Conservation (phyloP, 805 yeast genomes). For the Teunomyces barrocoloradensis region DNA sequence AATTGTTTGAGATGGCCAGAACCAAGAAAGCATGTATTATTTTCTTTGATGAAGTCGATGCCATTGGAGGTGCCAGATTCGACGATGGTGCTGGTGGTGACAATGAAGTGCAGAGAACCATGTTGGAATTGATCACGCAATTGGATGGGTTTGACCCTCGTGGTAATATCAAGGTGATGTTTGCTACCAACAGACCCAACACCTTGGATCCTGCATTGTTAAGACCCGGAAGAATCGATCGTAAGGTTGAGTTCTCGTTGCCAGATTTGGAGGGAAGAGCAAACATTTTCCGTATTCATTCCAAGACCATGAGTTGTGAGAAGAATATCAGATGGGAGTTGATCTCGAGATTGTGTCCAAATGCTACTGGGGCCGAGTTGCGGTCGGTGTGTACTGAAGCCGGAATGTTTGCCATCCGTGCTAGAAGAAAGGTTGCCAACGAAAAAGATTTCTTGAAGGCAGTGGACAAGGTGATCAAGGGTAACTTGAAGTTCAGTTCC, state of each 20-base stretch:
- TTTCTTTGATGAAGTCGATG: slow-evolving; percentile 97
- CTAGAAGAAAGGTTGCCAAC: slow-evolving; percentile 96
- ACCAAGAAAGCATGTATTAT: slow-evolving; percentile 97
- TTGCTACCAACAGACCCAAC: slow-evolving; percentile 98
- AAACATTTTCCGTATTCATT: slow-evolving; percentile 93
- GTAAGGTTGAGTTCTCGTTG: slow-evolving; percentile 94
- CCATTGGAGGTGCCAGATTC: slow-evolving; percentile 99
- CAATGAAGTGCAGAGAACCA: slow-evolving; percentile 97
- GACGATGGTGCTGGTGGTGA: slow-evolving; percentile 99
- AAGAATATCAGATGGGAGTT: slow-evolving; percentile 98
- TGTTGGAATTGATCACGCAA: slow-evolving; percentile 97
- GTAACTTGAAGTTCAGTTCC: slow-evolving; percentile 95
- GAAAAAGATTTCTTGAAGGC: slow-evolving; percentile 98
- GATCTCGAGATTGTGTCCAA: slow-evolving; percentile 95
- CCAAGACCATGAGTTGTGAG: slow-evolving; percentile 97
- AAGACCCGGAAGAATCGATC: slow-evolving; percentile 98
- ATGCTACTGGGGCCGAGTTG: slow-evolving; percentile 97
- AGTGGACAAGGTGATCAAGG: slow-evolving; percentile 97
- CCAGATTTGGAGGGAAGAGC: slow-evolving; percentile 99
- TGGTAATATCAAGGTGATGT: slow-evolving; percentile 98
- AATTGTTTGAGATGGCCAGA: slow-evolving; percentile 97
- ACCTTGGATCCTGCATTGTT: slow-evolving; percentile 96
- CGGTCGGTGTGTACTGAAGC: slow-evolving; percentile 99
- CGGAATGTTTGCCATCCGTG: slow-evolving; percentile 99
- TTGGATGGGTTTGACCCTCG: slow-evolving; percentile 98